Conservation (phyloP, 257 asterid genomes). For the Dorcoceras hygrometricum region DNA sequence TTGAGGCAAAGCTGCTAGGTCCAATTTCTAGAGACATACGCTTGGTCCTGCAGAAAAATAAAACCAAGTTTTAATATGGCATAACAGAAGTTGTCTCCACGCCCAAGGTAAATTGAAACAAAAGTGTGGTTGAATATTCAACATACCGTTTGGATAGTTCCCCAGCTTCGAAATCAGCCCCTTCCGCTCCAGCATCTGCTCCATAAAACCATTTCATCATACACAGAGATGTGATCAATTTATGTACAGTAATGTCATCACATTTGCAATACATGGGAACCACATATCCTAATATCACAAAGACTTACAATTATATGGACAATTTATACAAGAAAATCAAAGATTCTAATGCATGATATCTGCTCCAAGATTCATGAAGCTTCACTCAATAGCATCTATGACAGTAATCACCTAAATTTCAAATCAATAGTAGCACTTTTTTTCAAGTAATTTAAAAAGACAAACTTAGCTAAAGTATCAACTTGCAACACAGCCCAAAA, state of each 20-base stretch:
- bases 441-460: background rate
- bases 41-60: conserved; percentile 57
- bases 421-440: conserved; percentile 12
- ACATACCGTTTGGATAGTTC: conserved; percentile 68
- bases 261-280: background rate
- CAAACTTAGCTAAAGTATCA: background rate
- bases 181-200: conserved; percentile 47
- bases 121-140: background rate
- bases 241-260: conserved; percentile 18
- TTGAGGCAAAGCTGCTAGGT: conserved; percentile 69
- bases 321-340: background rate
- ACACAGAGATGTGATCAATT: background rate
- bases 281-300: background rate
- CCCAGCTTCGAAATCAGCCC: conserved; percentile 40
- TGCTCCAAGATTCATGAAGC: too few species aligned
- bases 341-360: too few species aligned
- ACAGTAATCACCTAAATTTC: conserved; percentile 12
- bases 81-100: background rate
- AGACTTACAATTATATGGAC: background rate
- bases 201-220: background rate
- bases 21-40: conserved; percentile 73
- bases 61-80: background rate
- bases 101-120: conserved; percentile 2
- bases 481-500: background rate
- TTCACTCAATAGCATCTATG: background rate